Conservation (phyloP, 2,329 filamentous ascomycete species). For the Pseudonectria foliicola region DNA sequence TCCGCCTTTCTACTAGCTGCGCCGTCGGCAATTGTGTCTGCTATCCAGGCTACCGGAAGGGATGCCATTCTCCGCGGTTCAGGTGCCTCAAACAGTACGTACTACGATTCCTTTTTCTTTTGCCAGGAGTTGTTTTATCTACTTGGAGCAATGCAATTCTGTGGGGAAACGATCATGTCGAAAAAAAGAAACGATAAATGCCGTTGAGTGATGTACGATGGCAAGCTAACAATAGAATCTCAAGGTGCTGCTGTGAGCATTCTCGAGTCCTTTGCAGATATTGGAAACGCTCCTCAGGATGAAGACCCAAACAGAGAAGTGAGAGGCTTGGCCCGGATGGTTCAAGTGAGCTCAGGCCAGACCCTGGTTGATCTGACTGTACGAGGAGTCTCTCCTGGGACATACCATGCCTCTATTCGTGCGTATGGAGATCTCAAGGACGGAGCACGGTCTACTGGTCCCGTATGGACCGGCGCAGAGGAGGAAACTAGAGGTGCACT, state of each 20-base stretch:
- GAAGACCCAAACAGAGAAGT: conserved; percentile 50
- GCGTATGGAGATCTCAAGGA: conserved; percentile 80
- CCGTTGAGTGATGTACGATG: neutral
- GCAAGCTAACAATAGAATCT: conserved; percentile 6
- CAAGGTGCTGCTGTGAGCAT: conserved; percentile 85
- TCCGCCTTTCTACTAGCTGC: conserved; percentile 45
- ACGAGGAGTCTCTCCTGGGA: conserved; percentile 71
- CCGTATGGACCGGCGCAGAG: conserved; percentile 62
- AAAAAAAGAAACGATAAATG: conserved; percentile 5
- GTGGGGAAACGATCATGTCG: neutral
- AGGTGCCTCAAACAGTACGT: conserved; percentile 75
- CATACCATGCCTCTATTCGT: conserved; percentile 76
- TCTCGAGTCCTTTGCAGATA: conserved; percentile 73
- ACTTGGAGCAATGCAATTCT: neutral
- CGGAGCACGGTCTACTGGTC: conserved; percentile 75
- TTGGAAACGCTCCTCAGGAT: conserved; percentile 35
- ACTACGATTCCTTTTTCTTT: no score
- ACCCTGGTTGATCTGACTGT: conserved; percentile 86
- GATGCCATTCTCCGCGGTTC: conserved; percentile 92
- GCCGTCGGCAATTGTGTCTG: conserved; percentile 80
- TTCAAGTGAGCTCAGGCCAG: conserved; percentile 71
- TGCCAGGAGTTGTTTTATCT: conserved; percentile 7
- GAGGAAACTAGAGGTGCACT: conserved; percentile 48
- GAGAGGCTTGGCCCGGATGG: conserved; percentile 84
- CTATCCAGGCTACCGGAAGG: conserved; percentile 82